Percentiles rank a stretch among this genome's conserved stretches.
phyloP scores from a whole-genome alignment of 108 stramenopile genomes.

The Fragilaria crotonensis region DNA sequence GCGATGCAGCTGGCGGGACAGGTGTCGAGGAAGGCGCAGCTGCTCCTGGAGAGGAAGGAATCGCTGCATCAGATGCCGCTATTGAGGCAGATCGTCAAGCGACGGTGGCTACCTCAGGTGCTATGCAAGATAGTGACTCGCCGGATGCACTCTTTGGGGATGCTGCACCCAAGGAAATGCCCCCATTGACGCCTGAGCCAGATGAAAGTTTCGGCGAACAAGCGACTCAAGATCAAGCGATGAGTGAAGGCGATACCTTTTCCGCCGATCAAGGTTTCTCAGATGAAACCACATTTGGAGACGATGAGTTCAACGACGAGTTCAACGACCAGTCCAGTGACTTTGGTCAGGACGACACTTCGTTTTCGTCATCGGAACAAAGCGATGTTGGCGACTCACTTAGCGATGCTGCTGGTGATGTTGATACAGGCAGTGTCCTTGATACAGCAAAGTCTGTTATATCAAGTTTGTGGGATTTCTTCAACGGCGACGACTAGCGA shows the following conservation, averaged over 20 bases:
- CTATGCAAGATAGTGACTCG: slow-evolving; percentile 34
- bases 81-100: slow-evolving; percentile 64
- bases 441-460: slow-evolving; percentile 15
- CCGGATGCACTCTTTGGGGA: slow-evolving; percentile 65
- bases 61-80: slow-evolving; percentile 26
- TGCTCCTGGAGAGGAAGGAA: slow-evolving; percentile 3
- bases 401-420: slow-evolving; percentile 19
- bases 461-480: slow-evolving; percentile 45
- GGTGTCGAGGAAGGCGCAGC: slow-evolving; percentile 10
- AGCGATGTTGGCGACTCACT: not conserved
- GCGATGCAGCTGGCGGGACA: slow-evolving; percentile 7
- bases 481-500: slow-evolving; percentile 21
- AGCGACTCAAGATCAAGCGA: not conserved
- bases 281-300: slow-evolving; percentile 8
- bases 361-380: slow-evolving; percentile 14
- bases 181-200: slow-evolving; percentile 13
- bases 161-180: slow-evolving; percentile 18
- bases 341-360: slow-evolving; percentile 11
- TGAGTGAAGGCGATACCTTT: not conserved
- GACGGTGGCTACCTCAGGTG: slow-evolving; percentile 62
- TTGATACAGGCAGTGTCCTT: not conserved
- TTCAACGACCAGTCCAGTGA: slow-evolving; percentile 13
- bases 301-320: slow-evolving; percentile 17
- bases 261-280: slow-evolving; percentile 15
- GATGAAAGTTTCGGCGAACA: slow-evolving; percentile 9